These are phyloP conservation scores for Ceratocystis diversiconidia DNA, from an alignment of 2,329 filamentous ascomycete species.

Conservation along the genomic window DNA sequence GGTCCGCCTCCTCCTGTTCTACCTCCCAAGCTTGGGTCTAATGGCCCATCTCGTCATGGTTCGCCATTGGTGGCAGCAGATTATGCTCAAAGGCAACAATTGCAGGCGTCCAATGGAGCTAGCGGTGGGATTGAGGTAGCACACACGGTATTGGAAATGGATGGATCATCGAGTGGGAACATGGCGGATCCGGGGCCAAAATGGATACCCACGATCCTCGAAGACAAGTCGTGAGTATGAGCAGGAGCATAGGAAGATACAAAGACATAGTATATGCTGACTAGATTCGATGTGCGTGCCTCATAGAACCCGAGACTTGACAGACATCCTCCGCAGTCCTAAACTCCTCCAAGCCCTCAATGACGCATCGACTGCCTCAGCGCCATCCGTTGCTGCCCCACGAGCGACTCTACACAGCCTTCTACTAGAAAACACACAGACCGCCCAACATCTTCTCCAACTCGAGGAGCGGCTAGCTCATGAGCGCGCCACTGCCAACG, in stretches of 20 bases:
- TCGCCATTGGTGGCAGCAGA: slow-evolving; percentile 37
- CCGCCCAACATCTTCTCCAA: slow-evolving; percentile 48
- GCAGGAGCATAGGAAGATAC: background rate
- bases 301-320: slow-evolving; percentile 62
- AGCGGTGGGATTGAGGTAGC: background rate
- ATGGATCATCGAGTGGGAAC: background rate
- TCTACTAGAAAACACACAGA: slow-evolving; percentile 55
- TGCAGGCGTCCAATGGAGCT: background rate
- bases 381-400: slow-evolving; percentile 56
- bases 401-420: slow-evolving; percentile 49
- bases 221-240: slow-evolving; percentile 62
- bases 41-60: slow-evolving; percentile 51
- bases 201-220: slow-evolving; percentile 64
- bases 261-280: slow-evolving; percentile 21
- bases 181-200: slow-evolving; percentile 45
- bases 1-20: slow-evolving; percentile 51
- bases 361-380: slow-evolving; percentile 48
- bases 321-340: slow-evolving; percentile 50
- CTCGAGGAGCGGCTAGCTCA: slow-evolving; percentile 43
- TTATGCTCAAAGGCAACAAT: background rate
- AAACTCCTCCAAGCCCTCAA: slow-evolving; percentile 61
- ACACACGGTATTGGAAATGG: slow-evolving; percentile 8
- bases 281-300: background rate
- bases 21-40: slow-evolving; percentile 57
- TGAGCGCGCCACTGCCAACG: slow-evolving; percentile 58